phyloP scores from a whole-genome alignment of 2,329 filamentous ascomycete species.

The Lachnellula hyalina region DNA sequence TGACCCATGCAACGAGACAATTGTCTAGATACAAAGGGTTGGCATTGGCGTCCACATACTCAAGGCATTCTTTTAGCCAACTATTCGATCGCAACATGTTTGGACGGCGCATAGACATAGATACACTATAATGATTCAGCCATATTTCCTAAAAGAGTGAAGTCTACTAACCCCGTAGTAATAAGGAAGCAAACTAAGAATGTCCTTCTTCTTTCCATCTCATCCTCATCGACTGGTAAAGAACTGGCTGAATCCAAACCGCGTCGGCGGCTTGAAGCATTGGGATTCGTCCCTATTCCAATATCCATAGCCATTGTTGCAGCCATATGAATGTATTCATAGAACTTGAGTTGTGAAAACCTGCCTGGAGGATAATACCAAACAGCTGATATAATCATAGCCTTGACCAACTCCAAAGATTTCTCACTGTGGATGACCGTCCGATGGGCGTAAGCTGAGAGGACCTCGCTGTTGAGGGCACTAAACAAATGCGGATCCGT shows the following conservation, averaged over 20 bases:
- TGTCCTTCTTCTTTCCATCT: constrained; percentile 34
- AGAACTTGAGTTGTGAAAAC: constrained; percentile 39
- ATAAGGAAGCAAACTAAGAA: constrained; percentile 35
- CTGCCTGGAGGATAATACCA: constrained; percentile 43
- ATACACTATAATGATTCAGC: constrained; percentile 27
- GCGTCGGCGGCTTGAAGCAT: constrained; percentile 8
- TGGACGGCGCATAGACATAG: constrained; percentile 36
- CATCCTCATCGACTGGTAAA: constrained; percentile 6
- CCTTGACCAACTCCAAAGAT: constrained; percentile 43
- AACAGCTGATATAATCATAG: constrained; percentile 39
- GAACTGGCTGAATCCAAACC: neutral
- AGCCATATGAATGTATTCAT: constrained; percentile 45
- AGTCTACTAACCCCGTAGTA: constrained; percentile 23
- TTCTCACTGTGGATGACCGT: constrained; percentile 43
- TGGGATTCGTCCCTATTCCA: constrained; percentile 19
- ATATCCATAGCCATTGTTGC: constrained; percentile 38
- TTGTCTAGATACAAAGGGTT: constrained; percentile 31
- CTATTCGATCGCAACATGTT: constrained; percentile 36
- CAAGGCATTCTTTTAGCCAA: constrained; percentile 37
- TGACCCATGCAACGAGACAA: constrained; percentile 34
- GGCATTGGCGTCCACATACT: constrained; percentile 32
- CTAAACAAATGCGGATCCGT: constrained; percentile 37
- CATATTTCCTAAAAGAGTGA: neutral
- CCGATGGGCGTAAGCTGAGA: constrained; percentile 39
- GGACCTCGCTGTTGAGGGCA: constrained; percentile 39